Percentiles rank a stretch among this genome's conserved stretches.
Conservation (phyloP, 305 asterid genomes). For the Fraxinus sp. region DNA sequence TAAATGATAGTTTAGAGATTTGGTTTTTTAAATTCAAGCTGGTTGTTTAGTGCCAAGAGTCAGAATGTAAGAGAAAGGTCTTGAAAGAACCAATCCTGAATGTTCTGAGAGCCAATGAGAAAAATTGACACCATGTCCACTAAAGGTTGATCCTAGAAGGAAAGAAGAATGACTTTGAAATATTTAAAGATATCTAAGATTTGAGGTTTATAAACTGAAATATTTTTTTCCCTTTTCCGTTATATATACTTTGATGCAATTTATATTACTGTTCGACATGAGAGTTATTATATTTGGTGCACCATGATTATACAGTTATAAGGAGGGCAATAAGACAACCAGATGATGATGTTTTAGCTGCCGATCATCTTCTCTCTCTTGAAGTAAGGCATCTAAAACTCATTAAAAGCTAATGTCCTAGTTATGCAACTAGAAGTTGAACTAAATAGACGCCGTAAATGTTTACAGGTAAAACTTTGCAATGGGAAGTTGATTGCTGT, state of each 20-base stretch:
- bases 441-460: conserved; percentile 21
- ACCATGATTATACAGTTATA: conserved; percentile 49
- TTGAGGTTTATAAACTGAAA: background rate
- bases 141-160: background rate
- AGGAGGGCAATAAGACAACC: conserved; percentile 53
- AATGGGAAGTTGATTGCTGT: conserved; percentile 68
- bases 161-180: background rate
- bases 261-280: background rate
- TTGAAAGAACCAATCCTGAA: background rate
- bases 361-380: conserved; percentile 74
- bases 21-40: background rate
- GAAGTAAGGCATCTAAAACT: conserved; percentile 51
- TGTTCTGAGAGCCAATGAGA: background rate
- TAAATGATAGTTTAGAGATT: background rate
- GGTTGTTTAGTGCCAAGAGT: background rate
- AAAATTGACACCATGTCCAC: background rate
- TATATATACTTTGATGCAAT: background rate
- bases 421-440: background rate
- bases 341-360: conserved; percentile 39
- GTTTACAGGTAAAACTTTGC: conserved; percentile 80
- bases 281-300: background rate
- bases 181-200: background rate
- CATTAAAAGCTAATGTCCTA: background rate
- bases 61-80: background rate
- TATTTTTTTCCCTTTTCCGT: background rate